A percentile compares a stretch with the other conserved stretches of the same genome.
phyloP scores from a whole-genome alignment of 257 asterid genomes.

The Fraxinus anomala region DNA sequence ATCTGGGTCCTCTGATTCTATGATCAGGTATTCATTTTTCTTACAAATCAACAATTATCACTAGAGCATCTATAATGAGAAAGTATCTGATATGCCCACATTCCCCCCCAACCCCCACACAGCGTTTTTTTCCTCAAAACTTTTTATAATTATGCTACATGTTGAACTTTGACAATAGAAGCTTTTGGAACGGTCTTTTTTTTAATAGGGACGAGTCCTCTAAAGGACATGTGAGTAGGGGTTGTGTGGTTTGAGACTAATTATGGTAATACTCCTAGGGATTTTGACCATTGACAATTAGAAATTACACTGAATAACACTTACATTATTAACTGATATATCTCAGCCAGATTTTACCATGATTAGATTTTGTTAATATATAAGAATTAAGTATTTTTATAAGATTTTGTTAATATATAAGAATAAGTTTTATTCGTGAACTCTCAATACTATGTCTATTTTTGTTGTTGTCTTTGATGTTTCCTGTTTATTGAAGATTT shows the following conservation, averaged over 20 bases:
- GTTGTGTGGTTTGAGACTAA: conserved; percentile 8
- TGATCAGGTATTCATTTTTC: conserved; percentile 72
- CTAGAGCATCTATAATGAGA: conserved; percentile 19
- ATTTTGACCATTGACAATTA: background rate
- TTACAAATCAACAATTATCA: conserved; percentile 19
- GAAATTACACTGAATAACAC: background rate
- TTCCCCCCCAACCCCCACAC: background rate
- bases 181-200: background rate
- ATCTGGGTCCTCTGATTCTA: conserved; percentile 98
- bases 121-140: background rate
- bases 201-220: background rate
- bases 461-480: background rate
- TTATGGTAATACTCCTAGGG: background rate
- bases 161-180: background rate
- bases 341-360: background rate
- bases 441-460: background rate
- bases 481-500: background rate
- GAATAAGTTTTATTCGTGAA: background rate
- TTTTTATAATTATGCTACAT: background rate
- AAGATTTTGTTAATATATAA: background rate
- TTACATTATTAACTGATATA: background rate
- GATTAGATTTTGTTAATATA: background rate
- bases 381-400: background rate
- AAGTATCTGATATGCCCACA: conserved; percentile 14
- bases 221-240: conserved; percentile 3